Evolutionary conservation across 2,329 filamentous ascomycete species (phyloP), one percentile per base, ranked within the genome.

Genomic region (Kalaharituber pfeilii): DNA sequence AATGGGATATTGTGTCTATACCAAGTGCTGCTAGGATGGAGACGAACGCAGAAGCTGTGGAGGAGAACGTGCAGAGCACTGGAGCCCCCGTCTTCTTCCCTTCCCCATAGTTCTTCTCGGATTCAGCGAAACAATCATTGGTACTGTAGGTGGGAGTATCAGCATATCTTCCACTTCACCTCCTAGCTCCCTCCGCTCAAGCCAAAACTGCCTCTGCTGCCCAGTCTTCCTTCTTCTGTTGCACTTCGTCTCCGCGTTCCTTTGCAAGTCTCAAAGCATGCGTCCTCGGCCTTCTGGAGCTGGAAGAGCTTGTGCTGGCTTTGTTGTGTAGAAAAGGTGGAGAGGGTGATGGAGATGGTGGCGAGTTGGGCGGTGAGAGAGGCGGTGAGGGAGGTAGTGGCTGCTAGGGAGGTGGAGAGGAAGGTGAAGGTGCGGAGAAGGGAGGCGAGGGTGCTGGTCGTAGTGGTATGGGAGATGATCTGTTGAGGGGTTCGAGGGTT

Each of bases 161-260:
- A n/a, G n/a, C n/a, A n/a, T n/a, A 47, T 29, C 44, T 15, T 22
- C 49, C 20, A 29, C 55, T 24, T 51, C 45, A 1, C 45, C 30
- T 26, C 51, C 28, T 11, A 55, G 28, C 7, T 30, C 36, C 26
- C 51, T 49, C 26, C 59, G 44, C 47, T 61, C 59, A 15, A 47
- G 45, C 44, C 53, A 25, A 49, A 61, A 61, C 20, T 20, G 60
- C 33, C 53, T 57, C 49, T 3, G 18, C n/a, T 2, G 20, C 25
- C 47, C 56, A 59, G 18, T 11, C 57, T 6, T 45, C 30, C 27
- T 49, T 57, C 33, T 25, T 49, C 3, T n/a, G 11, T 22, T 44
- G 58, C 6, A 59, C 53, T 56, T 56, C 57, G 47, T 62, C 33
- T 11, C 57, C 42, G n/a, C 56, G 27, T 18, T 47, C 30, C 6